A percentile compares a stretch with the other conserved stretches of the same genome.
These are phyloP conservation scores for Eucalyptus regnans DNA, from an alignment of 345 rosid species.

Conservation along the genomic window DNA sequence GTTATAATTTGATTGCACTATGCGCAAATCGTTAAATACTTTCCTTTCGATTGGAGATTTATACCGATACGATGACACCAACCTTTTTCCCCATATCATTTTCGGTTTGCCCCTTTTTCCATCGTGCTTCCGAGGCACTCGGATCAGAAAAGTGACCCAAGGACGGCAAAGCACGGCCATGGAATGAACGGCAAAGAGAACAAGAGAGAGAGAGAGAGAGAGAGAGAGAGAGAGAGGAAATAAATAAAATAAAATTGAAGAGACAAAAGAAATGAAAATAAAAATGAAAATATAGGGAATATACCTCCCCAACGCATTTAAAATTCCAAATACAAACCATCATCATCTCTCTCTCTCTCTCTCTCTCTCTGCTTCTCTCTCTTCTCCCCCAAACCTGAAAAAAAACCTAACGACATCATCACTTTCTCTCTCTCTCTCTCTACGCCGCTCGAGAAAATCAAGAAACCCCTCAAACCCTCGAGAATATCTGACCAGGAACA, in stretches of 20 bases:
- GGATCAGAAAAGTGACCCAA: not conserved
- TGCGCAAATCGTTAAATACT: not conserved
- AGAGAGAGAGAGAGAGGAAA: not conserved
- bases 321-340: not conserved
- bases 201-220: not conserved
- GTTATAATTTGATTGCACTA: accelerated
- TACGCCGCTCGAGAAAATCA: not conserved
- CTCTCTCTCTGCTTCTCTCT: not conserved
- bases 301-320: not conserved
- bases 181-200: not conserved
- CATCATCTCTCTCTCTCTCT: not conserved
- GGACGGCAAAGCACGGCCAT: not conserved
- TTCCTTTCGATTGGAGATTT: too few species aligned
- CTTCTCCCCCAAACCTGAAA: not conserved
- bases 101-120: not conserved
- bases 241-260: accelerated
- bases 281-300: not conserved
- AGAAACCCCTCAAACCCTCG: not conserved
- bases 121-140: not conserved
- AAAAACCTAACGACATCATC: not conserved
- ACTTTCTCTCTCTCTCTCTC: not conserved
- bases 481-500: too few species aligned
- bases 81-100: too few species aligned
- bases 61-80: too few species aligned
- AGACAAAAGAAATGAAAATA: not conserved